Base-by-base conservation (phyloP, 768 basidiomycete genomes). In the Hydnomerulius pinastri region DNA sequence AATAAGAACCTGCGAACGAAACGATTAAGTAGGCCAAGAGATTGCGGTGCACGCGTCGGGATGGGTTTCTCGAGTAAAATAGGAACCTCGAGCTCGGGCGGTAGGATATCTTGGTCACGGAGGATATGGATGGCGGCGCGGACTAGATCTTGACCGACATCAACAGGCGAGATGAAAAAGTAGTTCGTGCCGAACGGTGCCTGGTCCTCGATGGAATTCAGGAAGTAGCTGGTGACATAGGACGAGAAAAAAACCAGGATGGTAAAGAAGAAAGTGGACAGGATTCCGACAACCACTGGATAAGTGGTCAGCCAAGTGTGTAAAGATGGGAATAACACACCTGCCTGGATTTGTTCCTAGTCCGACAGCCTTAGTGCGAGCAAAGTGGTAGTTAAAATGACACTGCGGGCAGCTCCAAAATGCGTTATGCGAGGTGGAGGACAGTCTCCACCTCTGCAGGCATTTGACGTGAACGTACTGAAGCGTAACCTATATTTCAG, bases 361-460 rank as follows among this genome's bases (percentile, higher is more conserved):
- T 25, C 90, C 90, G 10, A 82, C 71, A 12, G 81, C 79, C 28
- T 72, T 77, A 1, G 90, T 92, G 21, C 90, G 79, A 8, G 84
- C 77, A 59, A 90, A 90, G 35, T 83, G 80, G 64, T 92, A 92
- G 51, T 75, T 77, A 62, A 90, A 92, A 43, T 76, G 80, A 58
- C 90, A 92, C 67, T 91, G 88, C 2, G 86, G 86, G 60, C 90
- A 92, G 11, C 79, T 72, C 71, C 86, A 91, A 74, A 90, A 92
- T 9, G 87, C 83, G 53, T 76, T 80, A 33, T 76, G 67, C n/a
- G 82, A 82, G 24, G 71, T 54, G 15, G 89, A 83, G 0, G 76
- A 73, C 32, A 76, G 83, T 50, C 90, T 76, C 90, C 90, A 92
- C 46, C 71, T 76, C 54, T 89, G 82, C 5, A 92, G 76, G 60